Evolutionary conservation across 768 basidiomycete species (phyloP), one percentile per base, ranked within the genome.

Genomic region (Cystobasidium tubakii): DNA sequence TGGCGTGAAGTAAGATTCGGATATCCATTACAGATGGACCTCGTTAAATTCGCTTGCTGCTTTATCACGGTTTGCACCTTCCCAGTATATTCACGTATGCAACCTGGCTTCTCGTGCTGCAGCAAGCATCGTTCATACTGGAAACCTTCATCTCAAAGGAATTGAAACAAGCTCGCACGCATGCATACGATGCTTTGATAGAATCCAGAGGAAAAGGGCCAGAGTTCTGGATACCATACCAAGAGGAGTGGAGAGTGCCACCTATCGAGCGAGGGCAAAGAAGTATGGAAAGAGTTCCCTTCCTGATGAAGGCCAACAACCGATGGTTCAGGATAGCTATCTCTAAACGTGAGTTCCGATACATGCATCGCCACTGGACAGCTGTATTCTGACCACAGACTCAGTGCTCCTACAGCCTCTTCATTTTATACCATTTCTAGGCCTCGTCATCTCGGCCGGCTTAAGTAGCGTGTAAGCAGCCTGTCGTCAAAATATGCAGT

Each of bases 341-440:
- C 1, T 66, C 78, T n/a, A 73, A 74, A 34, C 67, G 79, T 78
- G 34, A 62, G 79, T 9, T 7, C 13, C 36, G 12, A 12, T 25
- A 60, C 2, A 25, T 25, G 13, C 1, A n/a, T 7, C 44, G 0
- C 17, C 65, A 42, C n/a, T 7, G 27, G 23, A 34, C 4, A 29
- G 12, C 27, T n/a, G n/a, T n/a, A 34, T 60, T 15, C 57, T 60
- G 29, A 34, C 57, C 57, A 60, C 6, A 60, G 2, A 60, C 6
- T 9, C 57, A 79, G 79, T 78, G 15, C 75, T 79, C n/a, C 74
- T 80, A 55, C 64, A 74, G 0, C 79, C 79, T 2, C 66, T 80
- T 10, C 63, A 67, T 53, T 79, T 79, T 57, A 54, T 80, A 21
- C 79, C 79, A 0, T 74, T 73, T 53, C 31, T 80, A 0, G 55